Percentiles rank a stretch among this genome's conserved stretches.
These are phyloP conservation scores for Vitis labrusca DNA, from an alignment of 164 flowering plant species.

Conservation along the genomic window DNA sequence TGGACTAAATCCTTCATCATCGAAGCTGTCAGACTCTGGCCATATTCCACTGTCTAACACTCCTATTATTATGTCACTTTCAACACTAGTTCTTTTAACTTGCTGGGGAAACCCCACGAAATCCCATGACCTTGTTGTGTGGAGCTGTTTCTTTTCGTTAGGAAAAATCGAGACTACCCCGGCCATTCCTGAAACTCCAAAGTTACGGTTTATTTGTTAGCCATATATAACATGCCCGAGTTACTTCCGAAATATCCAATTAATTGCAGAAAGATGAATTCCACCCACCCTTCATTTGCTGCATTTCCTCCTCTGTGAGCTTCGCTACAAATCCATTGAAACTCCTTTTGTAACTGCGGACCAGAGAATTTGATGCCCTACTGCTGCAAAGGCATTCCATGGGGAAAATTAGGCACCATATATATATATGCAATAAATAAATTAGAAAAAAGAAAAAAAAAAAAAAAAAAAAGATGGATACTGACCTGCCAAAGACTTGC, in stretches of 20 bases:
- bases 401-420: neutral
- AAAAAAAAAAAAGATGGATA: no score
- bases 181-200: constrained; percentile 19
- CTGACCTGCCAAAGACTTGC: constrained; percentile 24
- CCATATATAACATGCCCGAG: neutral
- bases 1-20: constrained; percentile 50
- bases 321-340: constrained; percentile 54
- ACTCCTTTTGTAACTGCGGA: constrained; percentile 49
- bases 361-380: constrained; percentile 24
- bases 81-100: constrained; percentile 13
- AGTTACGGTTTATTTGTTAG: neutral
- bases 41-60: constrained; percentile 57
- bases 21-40: constrained; percentile 63
- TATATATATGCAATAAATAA: no score
- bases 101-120: constrained; percentile 34
- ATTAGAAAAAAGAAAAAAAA: no score
- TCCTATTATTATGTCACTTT: constrained; percentile 49
- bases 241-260: neutral
- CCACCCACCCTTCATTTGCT: constrained; percentile 20
- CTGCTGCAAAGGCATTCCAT: constrained; percentile 1
- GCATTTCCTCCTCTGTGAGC: constrained; percentile 34
- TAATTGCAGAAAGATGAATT: neutral
- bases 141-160: constrained; percentile 22
- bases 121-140: constrained; percentile 59
- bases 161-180: constrained; percentile 47